A percentile compares a stretch with the other conserved stretches of the same genome.
phyloP scores from a whole-genome alignment of 108 stramenopile genomes.

The Stephanodiscus minutulus region DNA sequence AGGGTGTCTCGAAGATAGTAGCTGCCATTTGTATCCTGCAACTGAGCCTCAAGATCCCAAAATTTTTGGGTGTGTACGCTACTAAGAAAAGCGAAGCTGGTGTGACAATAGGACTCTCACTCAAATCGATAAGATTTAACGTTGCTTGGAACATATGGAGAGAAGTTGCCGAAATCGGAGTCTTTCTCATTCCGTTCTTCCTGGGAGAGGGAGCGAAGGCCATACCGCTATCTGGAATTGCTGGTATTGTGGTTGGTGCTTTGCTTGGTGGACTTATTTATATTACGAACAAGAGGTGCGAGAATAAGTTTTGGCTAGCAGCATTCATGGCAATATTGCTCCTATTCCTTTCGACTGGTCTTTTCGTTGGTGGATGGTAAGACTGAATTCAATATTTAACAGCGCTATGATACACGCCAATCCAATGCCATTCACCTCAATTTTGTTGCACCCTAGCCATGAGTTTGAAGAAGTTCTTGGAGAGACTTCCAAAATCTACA shows the following conservation, averaged over 20 bases:
- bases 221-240: slow-evolving; percentile 71
- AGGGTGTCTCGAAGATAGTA: slow-evolving; percentile 78
- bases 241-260: slow-evolving; percentile 63
- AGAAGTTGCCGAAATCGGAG: slow-evolving; percentile 83
- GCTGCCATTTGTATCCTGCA: slow-evolving; percentile 74
- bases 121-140: slow-evolving; percentile 79
- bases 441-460: slow-evolving; percentile 24
- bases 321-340: neutral
- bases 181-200: slow-evolving; percentile 82
- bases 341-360: slow-evolving; percentile 66
- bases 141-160: slow-evolving; percentile 89
- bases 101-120: slow-evolving; percentile 46
- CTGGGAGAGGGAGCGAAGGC: slow-evolving; percentile 64
- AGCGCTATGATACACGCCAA: neutral
- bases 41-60: slow-evolving; percentile 78
- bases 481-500: slow-evolving; percentile 59
- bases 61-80: slow-evolving; percentile 72
- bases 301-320: slow-evolving; percentile 43
- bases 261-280: slow-evolving; percentile 60
- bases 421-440: neutral
- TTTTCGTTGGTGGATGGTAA: slow-evolving; percentile 68
- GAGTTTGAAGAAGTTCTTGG: slow-evolving; percentile 72
- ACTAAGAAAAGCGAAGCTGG: slow-evolving; percentile 49
- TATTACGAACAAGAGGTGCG: slow-evolving; percentile 58
- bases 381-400: neutral